These are phyloP conservation scores for Picea glauca DNA, from an alignment of 75 land plant genomes.

Conservation along the genomic window DNA sequence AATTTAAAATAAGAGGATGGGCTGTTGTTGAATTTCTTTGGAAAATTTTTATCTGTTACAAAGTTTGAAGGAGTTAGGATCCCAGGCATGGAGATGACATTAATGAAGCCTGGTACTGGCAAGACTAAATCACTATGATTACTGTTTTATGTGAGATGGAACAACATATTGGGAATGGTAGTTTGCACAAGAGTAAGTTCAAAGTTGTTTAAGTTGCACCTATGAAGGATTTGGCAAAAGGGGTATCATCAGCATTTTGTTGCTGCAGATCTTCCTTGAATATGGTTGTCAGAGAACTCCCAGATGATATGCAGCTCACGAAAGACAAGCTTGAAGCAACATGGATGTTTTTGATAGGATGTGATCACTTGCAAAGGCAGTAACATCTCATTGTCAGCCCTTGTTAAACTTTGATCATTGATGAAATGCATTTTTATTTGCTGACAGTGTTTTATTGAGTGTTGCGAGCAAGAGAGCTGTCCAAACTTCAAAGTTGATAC, in stretches of 20 bases:
- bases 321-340: constrained; percentile 95
- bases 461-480: constrained; percentile 73
- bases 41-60: constrained; percentile 58
- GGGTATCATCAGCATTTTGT: constrained; percentile 55
- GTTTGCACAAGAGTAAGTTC: constrained; percentile 89
- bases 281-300: constrained; percentile 84
- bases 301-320: constrained; percentile 97
- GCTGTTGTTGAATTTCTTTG: constrained; percentile 60
- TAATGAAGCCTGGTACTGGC: constrained; percentile 89
- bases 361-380: constrained; percentile 97
- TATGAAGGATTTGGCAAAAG: constrained; percentile 99
- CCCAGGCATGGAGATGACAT: constrained; percentile 28
- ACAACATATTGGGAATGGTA: constrained; percentile 80
- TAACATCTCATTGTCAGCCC: constrained; percentile 88
- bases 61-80: constrained; percentile 97
- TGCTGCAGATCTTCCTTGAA: constrained; percentile 78
- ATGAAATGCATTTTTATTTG: constrained; percentile 79
- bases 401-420: constrained; percentile 98
- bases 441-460: constrained; percentile 31
- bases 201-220: constrained; percentile 99
- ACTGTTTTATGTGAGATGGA: constrained; percentile 85
- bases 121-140: constrained; percentile 99
- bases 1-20: too few species aligned
- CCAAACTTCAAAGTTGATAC: too few species aligned
- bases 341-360: constrained; percentile 99